phyloP scores from a whole-genome alignment of 2,329 filamentous ascomycete species.

The Epichloe baconii region DNA sequence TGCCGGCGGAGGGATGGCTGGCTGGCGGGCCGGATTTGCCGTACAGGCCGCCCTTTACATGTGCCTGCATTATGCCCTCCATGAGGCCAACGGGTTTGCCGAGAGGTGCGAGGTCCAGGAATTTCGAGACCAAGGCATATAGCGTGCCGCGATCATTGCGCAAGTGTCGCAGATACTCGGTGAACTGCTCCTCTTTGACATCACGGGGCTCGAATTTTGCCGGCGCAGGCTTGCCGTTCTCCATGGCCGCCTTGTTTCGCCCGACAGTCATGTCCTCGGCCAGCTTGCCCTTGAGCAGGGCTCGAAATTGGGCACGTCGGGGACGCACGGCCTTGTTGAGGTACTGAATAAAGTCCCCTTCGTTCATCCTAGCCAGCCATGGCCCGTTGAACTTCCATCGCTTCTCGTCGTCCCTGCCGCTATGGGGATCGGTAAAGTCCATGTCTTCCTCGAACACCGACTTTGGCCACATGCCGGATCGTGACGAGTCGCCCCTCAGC shows the following conservation, averaged over 20 bases:
- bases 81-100: conserved; percentile 18
- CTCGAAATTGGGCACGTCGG: conserved; percentile 40
- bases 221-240: conserved; percentile 21
- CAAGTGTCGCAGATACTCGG: conserved; percentile 37
- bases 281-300: conserved; percentile 36
- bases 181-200: conserved; percentile 38
- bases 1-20: conserved; percentile 48
- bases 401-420: conserved; percentile 26
- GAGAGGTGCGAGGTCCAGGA: conserved; percentile 48
- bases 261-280: conserved; percentile 31
- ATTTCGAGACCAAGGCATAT: conserved; percentile 42
- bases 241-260: conserved; percentile 24
- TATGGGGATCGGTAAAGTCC: conserved; percentile 36
- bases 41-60: conserved; percentile 28
- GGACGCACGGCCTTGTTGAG: conserved; percentile 39
- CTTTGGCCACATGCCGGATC: conserved; percentile 18
- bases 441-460: conserved; percentile 48
- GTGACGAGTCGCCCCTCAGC: conserved; percentile 4
- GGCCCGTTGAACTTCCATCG: conserved; percentile 57
- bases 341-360: conserved; percentile 46
- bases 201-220: conserved; percentile 17
- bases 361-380: conserved; percentile 50
- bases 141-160: conserved; percentile 38
- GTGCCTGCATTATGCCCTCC: conserved; percentile 13
- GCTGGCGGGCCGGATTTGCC: conserved; percentile 41